Conservation (phyloP, 176 grass and related monocot species). For the Tuctoria greenei region DNA sequence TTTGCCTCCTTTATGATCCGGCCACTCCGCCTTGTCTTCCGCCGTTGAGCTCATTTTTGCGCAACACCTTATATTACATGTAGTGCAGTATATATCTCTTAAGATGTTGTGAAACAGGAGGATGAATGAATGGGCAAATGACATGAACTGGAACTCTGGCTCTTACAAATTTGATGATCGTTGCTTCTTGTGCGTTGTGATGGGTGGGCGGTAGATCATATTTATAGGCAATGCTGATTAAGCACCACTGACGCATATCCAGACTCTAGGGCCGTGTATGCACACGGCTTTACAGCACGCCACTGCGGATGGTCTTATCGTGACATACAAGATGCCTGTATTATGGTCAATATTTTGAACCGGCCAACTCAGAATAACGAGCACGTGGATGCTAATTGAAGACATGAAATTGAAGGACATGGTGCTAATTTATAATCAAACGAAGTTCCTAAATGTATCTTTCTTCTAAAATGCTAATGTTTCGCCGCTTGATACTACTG, state of each 20-base stretch:
- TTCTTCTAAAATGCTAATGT: no score
- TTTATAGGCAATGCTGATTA: not conserved
- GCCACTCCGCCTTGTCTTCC: slow-evolving; percentile 29
- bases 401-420: no score
- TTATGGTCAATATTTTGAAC: slow-evolving; percentile 24
- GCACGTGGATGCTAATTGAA: slow-evolving; percentile 17
- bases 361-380: not conserved
- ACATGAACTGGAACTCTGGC: not conserved
- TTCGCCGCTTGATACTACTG: no score
- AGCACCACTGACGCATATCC: not conserved
- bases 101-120: no score
- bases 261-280: not conserved
- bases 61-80: no score
- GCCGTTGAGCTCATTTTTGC: not conserved
- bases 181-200: no score
- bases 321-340: no score
- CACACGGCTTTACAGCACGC: not conserved
- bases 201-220: not conserved
- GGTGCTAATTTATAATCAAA: not conserved
- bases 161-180: not conserved
- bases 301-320: no score
- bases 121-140: no score
- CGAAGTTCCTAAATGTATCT: no score
- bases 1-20: slow-evolving; percentile 17
- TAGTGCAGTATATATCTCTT: no score